A percentile compares a stretch with the other conserved stretches of the same genome.
These are phyloP conservation scores for Chalciporus chontae DNA, from an alignment of 768 basidiomycete species.

Conservation along the genomic window DNA sequence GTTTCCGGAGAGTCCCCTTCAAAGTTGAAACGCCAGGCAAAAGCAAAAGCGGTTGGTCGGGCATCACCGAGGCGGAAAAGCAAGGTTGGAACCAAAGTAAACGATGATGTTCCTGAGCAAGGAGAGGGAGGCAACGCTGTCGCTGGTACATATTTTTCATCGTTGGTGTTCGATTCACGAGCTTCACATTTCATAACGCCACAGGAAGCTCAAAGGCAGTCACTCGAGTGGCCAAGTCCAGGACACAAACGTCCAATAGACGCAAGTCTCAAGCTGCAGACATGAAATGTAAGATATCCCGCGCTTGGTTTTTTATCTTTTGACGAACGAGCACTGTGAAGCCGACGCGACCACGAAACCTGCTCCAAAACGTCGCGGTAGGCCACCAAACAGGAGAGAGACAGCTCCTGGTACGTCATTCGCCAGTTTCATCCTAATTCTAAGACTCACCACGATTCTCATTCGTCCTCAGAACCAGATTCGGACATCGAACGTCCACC, in stretches of 20 bases:
- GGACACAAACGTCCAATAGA: slow-evolving; percentile 4
- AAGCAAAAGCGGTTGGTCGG: not conserved
- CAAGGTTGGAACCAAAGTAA: not conserved
- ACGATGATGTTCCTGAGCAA: not conserved
- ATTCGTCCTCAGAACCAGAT: not conserved
- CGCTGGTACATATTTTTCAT: slow-evolving; percentile 15
- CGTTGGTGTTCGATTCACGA: too few species aligned
- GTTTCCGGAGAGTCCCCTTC: slow-evolving; percentile 46
- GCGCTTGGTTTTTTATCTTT: not conserved
- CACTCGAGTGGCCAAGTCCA: not conserved
- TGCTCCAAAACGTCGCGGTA: slow-evolving; percentile 15
- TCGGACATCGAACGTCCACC: slow-evolving; percentile 3
- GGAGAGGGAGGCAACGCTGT: not conserved
- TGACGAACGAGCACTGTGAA: not conserved
- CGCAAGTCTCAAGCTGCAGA: slow-evolving; percentile 7
- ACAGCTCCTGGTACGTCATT: slow-evolving; percentile 8
- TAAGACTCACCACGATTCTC: not conserved
- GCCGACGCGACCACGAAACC: slow-evolving; percentile 1
- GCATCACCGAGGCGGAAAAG: not conserved
- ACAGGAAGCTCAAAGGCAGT: slow-evolving; percentile 10
- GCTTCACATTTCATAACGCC: not conserved
- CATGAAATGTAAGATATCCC: not conserved
- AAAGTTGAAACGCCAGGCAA: slow-evolving; percentile 19
- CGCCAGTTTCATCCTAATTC: too few species aligned
- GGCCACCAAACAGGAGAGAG: slow-evolving; percentile 11